Base-by-base conservation (phyloP, 2,329 filamentous ascomycete genomes). In the Davidsoniella neocaledoniae region DNA sequence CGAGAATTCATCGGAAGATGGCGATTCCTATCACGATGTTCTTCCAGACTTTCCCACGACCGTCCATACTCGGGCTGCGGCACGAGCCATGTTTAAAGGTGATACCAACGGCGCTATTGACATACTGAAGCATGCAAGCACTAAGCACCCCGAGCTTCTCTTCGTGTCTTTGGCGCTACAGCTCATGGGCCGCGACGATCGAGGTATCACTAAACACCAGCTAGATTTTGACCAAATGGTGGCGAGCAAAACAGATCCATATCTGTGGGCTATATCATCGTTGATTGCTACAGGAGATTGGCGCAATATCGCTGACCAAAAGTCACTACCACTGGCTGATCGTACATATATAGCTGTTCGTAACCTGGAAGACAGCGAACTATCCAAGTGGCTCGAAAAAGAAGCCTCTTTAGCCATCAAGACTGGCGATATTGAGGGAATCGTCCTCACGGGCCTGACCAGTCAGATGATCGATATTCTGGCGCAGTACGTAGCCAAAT, bases 211-310 rank as follows among this genome's bases (percentile, higher is more conserved):
- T 40, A 69, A 69, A 54, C 68, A 70, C 54, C 66, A 73, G 53
- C 66, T 78, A 21, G 74, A 77, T 56, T 74, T 77, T 56, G 74
- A 78, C 59, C 72, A 75, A 51, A 66, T 67, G 2, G 68, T 76
- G 12, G 74, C 77, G 23, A 76, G 73, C 52, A 75, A 81, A 54
- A 78, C 80, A 0, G 83, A 91, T 57, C 81, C 84, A 0, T 90
- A 88, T 59, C 72, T 91, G 21, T 80, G 84, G 50, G 84, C 83
- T 5, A 81, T 91, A 44, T 84, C 86, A 21, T 79, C 80, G 2
- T 79, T 85, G 56, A 83, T 91, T 54, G 79, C 81, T 8, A 85
- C 79, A 0, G 81, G 81, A 4, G 75, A 86, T 60, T 91, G 86
- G 86, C 68, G 74, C 16, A 73, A 74, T 39, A 82, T 91, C 39